A percentile compares a stretch with the other conserved stretches of the same genome.
phyloP scores from a whole-genome alignment of 2,329 filamentous ascomycete genomes.

The Hypoxylon sp. region DNA sequence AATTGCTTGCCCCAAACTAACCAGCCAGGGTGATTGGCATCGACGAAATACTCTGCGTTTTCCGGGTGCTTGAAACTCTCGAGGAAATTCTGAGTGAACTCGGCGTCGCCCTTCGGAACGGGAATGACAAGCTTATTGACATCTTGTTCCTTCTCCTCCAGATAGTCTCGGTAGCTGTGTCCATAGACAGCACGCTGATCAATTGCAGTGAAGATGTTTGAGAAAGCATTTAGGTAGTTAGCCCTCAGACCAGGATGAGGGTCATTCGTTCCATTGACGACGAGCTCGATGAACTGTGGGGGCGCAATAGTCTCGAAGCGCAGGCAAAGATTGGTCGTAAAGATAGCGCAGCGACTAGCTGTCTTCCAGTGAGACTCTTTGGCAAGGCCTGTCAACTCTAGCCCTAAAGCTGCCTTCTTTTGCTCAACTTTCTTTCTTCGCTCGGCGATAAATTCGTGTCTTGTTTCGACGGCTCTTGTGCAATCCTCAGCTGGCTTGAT shows the following conservation, averaged over 20 bases:
- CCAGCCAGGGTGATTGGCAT: conserved; percentile 95
- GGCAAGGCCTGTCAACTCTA: conserved; percentile 84
- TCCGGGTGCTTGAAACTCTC: conserved; percentile 81
- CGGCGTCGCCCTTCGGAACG: conserved; percentile 80
- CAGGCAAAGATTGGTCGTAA: conserved; percentile 90
- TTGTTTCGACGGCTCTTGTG: conserved; percentile 71
- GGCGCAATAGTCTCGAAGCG: conserved; percentile 92
- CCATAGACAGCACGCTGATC: conserved; percentile 88
- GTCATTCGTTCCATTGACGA: conserved; percentile 87
- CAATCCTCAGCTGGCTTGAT: conserved; percentile 80
- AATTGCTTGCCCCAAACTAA: conserved; percentile 94
- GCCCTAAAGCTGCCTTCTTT: conserved; percentile 84
- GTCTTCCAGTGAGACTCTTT: conserved; percentile 96
- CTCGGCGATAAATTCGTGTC: conserved; percentile 80
- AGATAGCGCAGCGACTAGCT: conserved; percentile 88
- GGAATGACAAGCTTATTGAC: conserved; percentile 81
- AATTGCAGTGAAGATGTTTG: conserved; percentile 82
- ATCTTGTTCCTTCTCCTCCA: conserved; percentile 83
- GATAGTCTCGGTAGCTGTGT: conserved; percentile 89
- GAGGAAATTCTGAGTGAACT: conserved; percentile 85
- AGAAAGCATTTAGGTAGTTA: conserved; percentile 85
- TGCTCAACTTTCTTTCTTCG: conserved; percentile 84
- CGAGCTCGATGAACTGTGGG: conserved; percentile 84
- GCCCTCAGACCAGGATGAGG: conserved; percentile 88
- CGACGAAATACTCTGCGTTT: conserved; percentile 87